These are phyloP conservation scores for Maudiozyma serrabonitensis DNA, from an alignment of 805 yeast genomes.

Conservation along the genomic window DNA sequence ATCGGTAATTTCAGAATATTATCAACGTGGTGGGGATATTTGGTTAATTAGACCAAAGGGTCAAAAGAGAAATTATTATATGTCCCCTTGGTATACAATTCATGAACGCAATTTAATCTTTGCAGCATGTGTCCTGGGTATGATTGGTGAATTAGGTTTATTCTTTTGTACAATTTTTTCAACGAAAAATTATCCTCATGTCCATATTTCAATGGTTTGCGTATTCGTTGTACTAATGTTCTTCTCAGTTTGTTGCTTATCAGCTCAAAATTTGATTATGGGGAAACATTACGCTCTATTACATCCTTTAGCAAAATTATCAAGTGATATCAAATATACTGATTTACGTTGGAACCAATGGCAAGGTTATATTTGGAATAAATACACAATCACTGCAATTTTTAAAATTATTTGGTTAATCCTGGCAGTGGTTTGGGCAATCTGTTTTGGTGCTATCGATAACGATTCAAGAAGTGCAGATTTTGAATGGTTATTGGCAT, in stretches of 20 bases:
- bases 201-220: constrained; percentile 57
- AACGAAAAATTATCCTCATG: constrained; percentile 45
- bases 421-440: constrained; percentile 56
- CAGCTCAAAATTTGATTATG: constrained; percentile 38
- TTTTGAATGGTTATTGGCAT: constrained; percentile 84
- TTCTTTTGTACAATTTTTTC: constrained; percentile 66
- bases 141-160: constrained; percentile 62
- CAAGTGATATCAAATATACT: constrained; percentile 7
- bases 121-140: constrained; percentile 36
- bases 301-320: constrained; percentile 25
- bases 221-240: constrained; percentile 64
- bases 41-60: constrained; percentile 14
- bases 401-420: constrained; percentile 57
- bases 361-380: constrained; percentile 31
- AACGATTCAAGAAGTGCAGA: constrained; percentile 45
- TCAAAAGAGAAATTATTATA: constrained; percentile 11
- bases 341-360: constrained; percentile 27
- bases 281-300: constrained; percentile 36
- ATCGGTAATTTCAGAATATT: constrained; percentile 52
- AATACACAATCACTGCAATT: constrained; percentile 39
- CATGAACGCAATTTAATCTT: constrained; percentile 34
- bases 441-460: constrained; percentile 48
- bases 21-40: constrained; percentile 45
- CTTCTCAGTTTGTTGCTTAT: constrained; percentile 37
- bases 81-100: constrained; percentile 34